These are phyloP conservation scores for Lachancea sp. DNA, from an alignment of 805 yeast species.

Conservation along the genomic window DNA sequence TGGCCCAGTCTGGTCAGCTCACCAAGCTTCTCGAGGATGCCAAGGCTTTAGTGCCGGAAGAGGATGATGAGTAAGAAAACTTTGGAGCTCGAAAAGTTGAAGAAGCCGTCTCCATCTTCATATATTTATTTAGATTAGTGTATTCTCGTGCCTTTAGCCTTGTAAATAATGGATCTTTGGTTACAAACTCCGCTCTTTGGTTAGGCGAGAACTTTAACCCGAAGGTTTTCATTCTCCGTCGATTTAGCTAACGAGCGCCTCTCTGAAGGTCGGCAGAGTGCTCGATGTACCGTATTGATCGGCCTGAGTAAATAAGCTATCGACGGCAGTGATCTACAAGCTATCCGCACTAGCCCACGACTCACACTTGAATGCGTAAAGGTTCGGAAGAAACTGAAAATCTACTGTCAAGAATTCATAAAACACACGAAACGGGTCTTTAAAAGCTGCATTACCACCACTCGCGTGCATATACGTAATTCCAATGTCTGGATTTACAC, in stretches of 20 bases:
- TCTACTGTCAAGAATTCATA: no score
- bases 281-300: conserved; percentile 4
- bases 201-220: conserved; percentile 8
- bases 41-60: conserved; percentile 74
- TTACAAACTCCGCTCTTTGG: conserved; percentile 37
- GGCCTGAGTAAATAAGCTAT: not conserved
- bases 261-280: conserved; percentile 7
- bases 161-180: conserved; percentile 29
- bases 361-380: conserved; percentile 4
- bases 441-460: not conserved
- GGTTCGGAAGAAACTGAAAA: not conserved
- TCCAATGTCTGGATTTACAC: conserved; percentile 3
- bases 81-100: not conserved
- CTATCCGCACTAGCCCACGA: not conserved
- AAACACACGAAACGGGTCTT: not conserved
- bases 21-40: conserved; percentile 76
- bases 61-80: conserved; percentile 36
- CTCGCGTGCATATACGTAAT: not conserved
- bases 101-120: not conserved
- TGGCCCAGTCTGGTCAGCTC: conserved; percentile 90
- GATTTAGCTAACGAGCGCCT: conserved; percentile 6
- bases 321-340: not conserved
- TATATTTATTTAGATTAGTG: conserved; percentile 10
- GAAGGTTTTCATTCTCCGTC: conserved; percentile 8
- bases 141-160: conserved; percentile 40